Conservation (phyloP, 2,329 filamentous ascomycete genomes). For the Xylariaceae sp. region DNA sequence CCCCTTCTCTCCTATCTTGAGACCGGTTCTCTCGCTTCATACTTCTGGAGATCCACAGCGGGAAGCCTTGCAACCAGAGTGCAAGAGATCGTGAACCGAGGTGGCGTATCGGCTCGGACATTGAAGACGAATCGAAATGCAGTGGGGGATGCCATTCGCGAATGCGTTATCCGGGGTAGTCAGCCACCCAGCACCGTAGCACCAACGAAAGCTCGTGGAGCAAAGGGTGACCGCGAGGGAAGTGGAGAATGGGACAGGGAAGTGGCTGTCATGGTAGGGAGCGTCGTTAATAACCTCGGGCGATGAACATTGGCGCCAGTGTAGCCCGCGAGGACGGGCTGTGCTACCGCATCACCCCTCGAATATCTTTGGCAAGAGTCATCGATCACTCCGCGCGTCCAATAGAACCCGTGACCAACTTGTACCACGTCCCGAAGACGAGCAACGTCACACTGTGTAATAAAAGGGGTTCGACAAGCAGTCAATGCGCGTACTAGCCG, state of each 20-base stretch:
- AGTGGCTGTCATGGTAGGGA: conserved; percentile 89
- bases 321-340: not conserved
- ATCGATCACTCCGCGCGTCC: too few relatives aligned
- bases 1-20: conserved; percentile 74
- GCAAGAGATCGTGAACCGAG: conserved; percentile 75
- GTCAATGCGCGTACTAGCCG: not conserved
- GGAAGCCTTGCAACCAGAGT: conserved; percentile 70
- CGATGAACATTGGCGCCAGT: conserved; percentile 29
- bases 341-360: not conserved
- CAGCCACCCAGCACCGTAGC: conserved; percentile 56
- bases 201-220: conserved; percentile 38
- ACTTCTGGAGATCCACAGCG: conserved; percentile 90
- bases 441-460: not conserved
- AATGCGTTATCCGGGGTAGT: conserved; percentile 76
- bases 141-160: conserved; percentile 71
- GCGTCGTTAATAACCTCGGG: conserved; percentile 59
- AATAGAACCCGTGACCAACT: not conserved
- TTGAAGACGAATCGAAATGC: conserved; percentile 68
- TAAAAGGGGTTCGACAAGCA: not conserved
- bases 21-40: conserved; percentile 78
- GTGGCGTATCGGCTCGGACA: conserved; percentile 78
- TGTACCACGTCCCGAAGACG: not conserved
- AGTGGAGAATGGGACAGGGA: conserved; percentile 75
- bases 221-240: conserved; percentile 40
- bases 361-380: not conserved